Conservation (phyloP, 2,329 filamentous ascomycete genomes). For the Talaromyces sp. region DNA sequence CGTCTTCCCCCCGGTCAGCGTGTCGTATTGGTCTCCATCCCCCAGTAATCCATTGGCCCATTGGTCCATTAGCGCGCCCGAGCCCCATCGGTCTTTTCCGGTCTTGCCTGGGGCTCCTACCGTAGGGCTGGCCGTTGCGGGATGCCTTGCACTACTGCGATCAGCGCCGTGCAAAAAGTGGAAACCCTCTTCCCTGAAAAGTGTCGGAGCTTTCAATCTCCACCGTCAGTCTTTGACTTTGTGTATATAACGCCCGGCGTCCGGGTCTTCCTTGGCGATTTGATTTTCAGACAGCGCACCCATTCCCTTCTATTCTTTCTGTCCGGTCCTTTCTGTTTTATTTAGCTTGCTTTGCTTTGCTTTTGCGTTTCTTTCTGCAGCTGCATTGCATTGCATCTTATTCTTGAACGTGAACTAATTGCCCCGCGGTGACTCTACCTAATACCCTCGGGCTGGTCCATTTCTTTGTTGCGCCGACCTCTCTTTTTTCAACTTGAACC, state of each 20-base stretch:
- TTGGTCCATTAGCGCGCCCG: conserved; percentile 11
- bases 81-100: conserved; percentile 22
- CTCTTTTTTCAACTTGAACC: too few relatives aligned
- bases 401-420: too few relatives aligned
- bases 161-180: neutral
- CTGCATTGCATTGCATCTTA: neutral
- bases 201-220: too few relatives aligned
- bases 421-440: neutral
- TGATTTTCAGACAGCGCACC: neutral
- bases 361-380: neutral
- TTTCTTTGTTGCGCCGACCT: too few relatives aligned
- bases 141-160: conserved; percentile 11
- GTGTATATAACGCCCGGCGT: conserved; percentile 10
- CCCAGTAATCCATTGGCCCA: neutral
- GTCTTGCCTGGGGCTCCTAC: conserved; percentile 21
- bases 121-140: conserved; percentile 26
- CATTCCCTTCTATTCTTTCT: neutral
- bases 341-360: neutral
- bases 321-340: neutral
- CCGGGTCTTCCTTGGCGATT: neutral
- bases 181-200: neutral
- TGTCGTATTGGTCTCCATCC: too few relatives aligned
- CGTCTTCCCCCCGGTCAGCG: neutral
- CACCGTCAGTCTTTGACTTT: too few relatives aligned
- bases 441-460: neutral